These are phyloP conservation scores for Schizosaccharomyces lindneri DNA, from an alignment of 805 yeast species.

Conservation along the genomic window DNA sequence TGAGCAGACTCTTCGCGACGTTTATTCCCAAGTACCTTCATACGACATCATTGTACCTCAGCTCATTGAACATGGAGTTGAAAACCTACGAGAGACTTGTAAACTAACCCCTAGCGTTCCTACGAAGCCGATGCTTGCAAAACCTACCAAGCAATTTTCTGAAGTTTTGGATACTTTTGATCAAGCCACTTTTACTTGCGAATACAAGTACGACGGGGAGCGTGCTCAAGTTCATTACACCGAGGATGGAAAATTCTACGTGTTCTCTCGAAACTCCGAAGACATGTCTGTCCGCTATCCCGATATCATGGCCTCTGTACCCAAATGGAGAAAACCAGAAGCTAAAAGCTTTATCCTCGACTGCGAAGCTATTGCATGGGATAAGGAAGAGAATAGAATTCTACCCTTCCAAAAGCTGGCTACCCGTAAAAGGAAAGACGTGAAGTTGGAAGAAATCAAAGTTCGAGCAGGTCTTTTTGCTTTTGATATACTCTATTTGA, in stretches of 20 bases:
- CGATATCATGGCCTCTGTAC: slow-evolving; percentile 48
- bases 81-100: slow-evolving; percentile 38
- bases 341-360: slow-evolving; percentile 52
- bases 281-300: slow-evolving; percentile 94
- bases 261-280: slow-evolving; percentile 85
- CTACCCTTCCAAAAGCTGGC: slow-evolving; percentile 82
- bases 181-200: slow-evolving; percentile 52
- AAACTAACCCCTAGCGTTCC: slow-evolving; percentile 80
- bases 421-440: slow-evolving; percentile 85
- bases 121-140: slow-evolving; percentile 91
- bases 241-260: slow-evolving; percentile 32
- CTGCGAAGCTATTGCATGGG: slow-evolving; percentile 98
- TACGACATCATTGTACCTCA: slow-evolving; percentile 53
- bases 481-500: slow-evolving; percentile 57
- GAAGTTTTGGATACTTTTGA: slow-evolving; percentile 69
- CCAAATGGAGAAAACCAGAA: slow-evolving; percentile 25
- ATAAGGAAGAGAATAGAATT: slow-evolving; percentile 46
- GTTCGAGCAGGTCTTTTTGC: slow-evolving; percentile 84
- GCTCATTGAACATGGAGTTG: slow-evolving; percentile 43
- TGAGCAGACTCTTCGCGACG: slow-evolving; percentile 59
- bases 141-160: slow-evolving; percentile 82
- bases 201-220: slow-evolving; percentile 93
- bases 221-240: slow-evolving; percentile 73
- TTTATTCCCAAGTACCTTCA: slow-evolving; percentile 74
- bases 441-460: slow-evolving; percentile 61